Evolutionary conservation across 2,329 filamentous ascomycete genomes (phyloP).

Genomic region (Alternaria sp.): DNA sequence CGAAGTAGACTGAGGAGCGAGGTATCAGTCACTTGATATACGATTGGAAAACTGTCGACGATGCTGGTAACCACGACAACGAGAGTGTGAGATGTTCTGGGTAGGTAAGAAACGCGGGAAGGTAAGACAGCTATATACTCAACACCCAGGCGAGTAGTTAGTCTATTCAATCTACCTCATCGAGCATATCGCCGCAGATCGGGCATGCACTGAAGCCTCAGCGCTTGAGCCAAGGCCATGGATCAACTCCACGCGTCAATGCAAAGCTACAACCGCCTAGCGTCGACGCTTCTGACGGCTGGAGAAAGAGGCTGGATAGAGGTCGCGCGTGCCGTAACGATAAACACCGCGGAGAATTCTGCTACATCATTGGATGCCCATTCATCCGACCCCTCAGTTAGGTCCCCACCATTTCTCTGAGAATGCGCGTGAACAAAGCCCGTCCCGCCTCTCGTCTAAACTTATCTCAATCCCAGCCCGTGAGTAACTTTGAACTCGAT

Average conservation of each 20-base stretch:
- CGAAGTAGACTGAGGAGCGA: slow-evolving; percentile 46
- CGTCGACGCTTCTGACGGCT: slow-evolving; percentile 25
- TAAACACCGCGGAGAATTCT: slow-evolving; percentile 13
- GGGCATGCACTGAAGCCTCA: slow-evolving; percentile 15
- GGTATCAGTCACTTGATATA: slow-evolving; percentile 41
- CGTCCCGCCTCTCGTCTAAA: slow-evolving; percentile 26
- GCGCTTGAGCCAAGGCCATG: slow-evolving; percentile 25
- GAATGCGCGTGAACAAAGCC: slow-evolving; percentile 15
- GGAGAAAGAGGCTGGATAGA: slow-evolving; percentile 29
- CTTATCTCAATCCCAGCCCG: slow-evolving; percentile 16
- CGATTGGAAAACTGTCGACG: slow-evolving; percentile 6
- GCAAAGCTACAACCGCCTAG: slow-evolving; percentile 26
- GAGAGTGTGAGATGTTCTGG: slow-evolving; percentile 25
- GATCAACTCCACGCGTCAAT: slow-evolving; percentile 41
- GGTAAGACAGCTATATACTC: slow-evolving; percentile 41
- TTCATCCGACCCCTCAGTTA: slow-evolving; percentile 33
- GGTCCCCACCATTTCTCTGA: slow-evolving; percentile 18
- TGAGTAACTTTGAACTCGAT: not conserved
- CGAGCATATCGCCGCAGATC: slow-evolving; percentile 29
- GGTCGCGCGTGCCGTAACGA: slow-evolving; percentile 14
- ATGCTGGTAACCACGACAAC: slow-evolving; percentile 34
- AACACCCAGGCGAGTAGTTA: slow-evolving; percentile 16
- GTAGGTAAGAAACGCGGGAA: slow-evolving; percentile 12
- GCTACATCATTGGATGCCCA: slow-evolving; percentile 23
- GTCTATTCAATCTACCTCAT: slow-evolving; percentile 27